Evolutionary conservation across 192 early-diverging fungal genomes (phyloP), one percentile per base, ranked within the genome.

Genomic region (Linnemannia schmuckeri): DNA sequence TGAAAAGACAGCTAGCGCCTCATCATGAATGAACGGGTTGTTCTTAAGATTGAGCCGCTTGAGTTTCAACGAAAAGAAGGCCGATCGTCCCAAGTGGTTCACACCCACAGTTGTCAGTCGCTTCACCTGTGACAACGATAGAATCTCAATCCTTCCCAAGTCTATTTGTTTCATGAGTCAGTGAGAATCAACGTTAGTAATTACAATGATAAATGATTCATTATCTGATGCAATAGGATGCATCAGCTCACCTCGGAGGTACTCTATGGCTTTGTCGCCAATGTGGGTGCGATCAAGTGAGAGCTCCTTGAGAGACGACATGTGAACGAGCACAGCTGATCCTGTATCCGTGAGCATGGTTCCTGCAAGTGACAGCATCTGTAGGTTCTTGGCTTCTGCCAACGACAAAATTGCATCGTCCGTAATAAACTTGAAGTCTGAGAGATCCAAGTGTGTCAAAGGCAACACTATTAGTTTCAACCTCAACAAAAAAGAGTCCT

Each of bases 301-400:
- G 13, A 93, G 82, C 37, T 89, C 88, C 33, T 75, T 81, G 27
- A 91, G 75, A 9, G 77, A 77, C 1, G 41, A 75, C 75, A 90
- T 61, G 57, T 84, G 88, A 68, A 77, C 66, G 74, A 85, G 72
- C 10, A 76, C 78, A 10, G 70, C 63, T 4, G 93, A n/a, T 1
- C 92, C 91, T n/a, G 68, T 70, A 41, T 93, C 91, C 13, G 91
- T 93, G 13, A 93, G 54, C 30, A 85, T 88, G 24, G 92, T 92
- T 4, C 90, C 90, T 12, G 79, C 61, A 1, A 94, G 69, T 6
- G 85, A 89, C 2, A 94, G 70, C 54, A 88, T 82, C 44, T 83
- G 63, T 27, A 93, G 76, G 37, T 80, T 86, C 46, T 74, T 76
- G 57, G 93, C 87, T 4, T 87, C 30, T 1, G 70, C 49, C 49